These are phyloP conservation scores for Cicer judaicum DNA, from an alignment of 306 rosid species.

Conservation along the genomic window DNA sequence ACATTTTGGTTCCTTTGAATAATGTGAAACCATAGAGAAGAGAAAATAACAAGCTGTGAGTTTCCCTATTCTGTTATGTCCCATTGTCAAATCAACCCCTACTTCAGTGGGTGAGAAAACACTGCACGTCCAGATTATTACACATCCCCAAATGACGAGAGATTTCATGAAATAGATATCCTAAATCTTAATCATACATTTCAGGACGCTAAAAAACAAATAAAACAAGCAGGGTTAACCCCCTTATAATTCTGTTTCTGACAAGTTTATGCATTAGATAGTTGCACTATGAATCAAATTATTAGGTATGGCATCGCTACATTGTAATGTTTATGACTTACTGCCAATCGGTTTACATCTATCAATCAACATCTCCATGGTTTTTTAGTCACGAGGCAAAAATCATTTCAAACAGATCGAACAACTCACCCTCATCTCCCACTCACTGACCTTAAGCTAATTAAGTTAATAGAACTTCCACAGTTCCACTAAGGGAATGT, in stretches of 20 bases:
- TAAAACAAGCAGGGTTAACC: not conserved
- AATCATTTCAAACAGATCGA: not conserved
- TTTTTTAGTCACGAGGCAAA: not conserved
- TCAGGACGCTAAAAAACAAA: constrained; percentile 7
- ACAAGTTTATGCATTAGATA: constrained; percentile 15
- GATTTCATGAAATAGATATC: not conserved
- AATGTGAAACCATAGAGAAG: not conserved
- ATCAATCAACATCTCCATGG: not conserved
- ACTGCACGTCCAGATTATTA: not conserved
- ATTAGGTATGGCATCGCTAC: not conserved
- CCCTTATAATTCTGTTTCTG: not conserved
- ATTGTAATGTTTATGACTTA: not conserved
- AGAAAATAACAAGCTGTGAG: not conserved
- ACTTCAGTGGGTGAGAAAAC: not conserved
- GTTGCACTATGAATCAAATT: constrained; percentile 1
- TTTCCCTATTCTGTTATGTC: not conserved
- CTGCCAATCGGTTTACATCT: constrained; percentile 11
- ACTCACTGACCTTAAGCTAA: constrained; percentile 9
- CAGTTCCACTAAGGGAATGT: not conserved
- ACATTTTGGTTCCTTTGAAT: not conserved
- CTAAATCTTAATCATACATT: not conserved
- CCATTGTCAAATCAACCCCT: constrained; percentile 7
- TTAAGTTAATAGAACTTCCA: constrained; percentile 26
- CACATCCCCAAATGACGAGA: not conserved
- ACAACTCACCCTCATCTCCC: not conserved